Evolutionary conservation across 768 basidiomycete genomes (phyloP), one percentile per base, ranked within the genome.

Genomic region (Austroboletus eburneus): DNA sequence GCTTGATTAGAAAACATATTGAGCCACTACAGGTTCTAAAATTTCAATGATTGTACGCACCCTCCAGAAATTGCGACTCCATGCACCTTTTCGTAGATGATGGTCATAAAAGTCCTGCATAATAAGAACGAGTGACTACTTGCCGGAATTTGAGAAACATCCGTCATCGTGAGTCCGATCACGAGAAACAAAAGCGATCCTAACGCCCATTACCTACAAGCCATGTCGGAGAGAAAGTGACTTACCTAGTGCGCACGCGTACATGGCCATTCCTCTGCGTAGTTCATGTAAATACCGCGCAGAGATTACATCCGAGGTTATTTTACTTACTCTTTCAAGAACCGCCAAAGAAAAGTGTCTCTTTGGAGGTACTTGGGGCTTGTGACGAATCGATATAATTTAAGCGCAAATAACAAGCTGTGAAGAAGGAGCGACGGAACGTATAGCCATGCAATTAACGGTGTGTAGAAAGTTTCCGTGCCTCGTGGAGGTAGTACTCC

Each of bases 261-360:
- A 62, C 47, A 59, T 57, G 9, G 48, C 12, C 49, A 58, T 59
- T 33, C 60, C 60, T 35, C 60, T 62, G 25, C 4, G 33, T 38
- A 10, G 22, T 45, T 13, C n/a, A n/a, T n/a, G n/a, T 49, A 17
- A 51, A 37, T 24, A 9, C 13, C 22, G 29, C 30, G 17, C 14
- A 38, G 5, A 25, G 13, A 34, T 24, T n/a, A 29, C 10, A 16
- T 5, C 17, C n/a, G 14, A 25, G 8, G 10, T n/a, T 27, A 27
- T 27, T 27, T 12, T 7, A 30, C 51, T 35, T 33, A 54, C 58
- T 59, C 58, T 36, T 60, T 60, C 5, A 59, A 14, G 22, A 60
- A 42, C 0, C 48, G 46, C 44, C 48, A 49, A 9, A 57, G 42
- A 12, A 53, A 33, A 5, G 50, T 45, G 9, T 48, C 18, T 24